phyloP scores from a whole-genome alignment of 768 basidiomycete genomes.

The Mycena metata region DNA sequence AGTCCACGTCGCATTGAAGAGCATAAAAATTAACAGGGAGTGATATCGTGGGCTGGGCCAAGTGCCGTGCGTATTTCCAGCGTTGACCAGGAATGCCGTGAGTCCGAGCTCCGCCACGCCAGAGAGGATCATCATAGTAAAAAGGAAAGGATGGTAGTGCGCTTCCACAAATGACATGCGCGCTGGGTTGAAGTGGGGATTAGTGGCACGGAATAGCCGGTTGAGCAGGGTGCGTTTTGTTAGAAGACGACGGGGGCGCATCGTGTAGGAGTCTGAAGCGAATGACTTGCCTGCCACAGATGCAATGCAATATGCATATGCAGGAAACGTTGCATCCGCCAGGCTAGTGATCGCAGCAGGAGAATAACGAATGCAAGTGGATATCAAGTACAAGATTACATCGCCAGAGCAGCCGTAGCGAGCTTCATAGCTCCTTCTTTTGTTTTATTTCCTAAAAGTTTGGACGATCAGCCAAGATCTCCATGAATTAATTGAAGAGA shows the following conservation, averaged over 20 bases:
- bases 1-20: slow-evolving; percentile 84
- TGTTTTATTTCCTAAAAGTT: slow-evolving; percentile 81
- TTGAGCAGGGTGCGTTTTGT: slow-evolving; percentile 22
- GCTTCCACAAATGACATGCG: slow-evolving; percentile 39
- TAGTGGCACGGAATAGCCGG: slow-evolving; percentile 8
- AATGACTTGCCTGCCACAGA: slow-evolving; percentile 9
- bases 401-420: slow-evolving; percentile 74
- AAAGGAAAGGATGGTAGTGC: slow-evolving; percentile 73
- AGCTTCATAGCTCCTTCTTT: slow-evolving; percentile 89
- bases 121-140: slow-evolving; percentile 73
- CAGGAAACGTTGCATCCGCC: slow-evolving; percentile 36
- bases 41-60: slow-evolving; percentile 77
- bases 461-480: slow-evolving; percentile 8
- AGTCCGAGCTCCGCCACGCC: slow-evolving; percentile 83
- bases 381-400: slow-evolving; percentile 44
- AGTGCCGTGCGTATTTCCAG: slow-evolving; percentile 71
- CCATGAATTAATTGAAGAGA: slow-evolving; percentile 16
- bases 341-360: slow-evolving; percentile 27
- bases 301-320: slow-evolving; percentile 1
- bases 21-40: slow-evolving; percentile 71
- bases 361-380: background rate
- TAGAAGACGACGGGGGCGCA: slow-evolving; percentile 33
- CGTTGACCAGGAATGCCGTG: slow-evolving; percentile 78
- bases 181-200: slow-evolving; percentile 3
- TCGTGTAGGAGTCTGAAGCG: slow-evolving; percentile 17